A percentile compares a stretch with the other conserved stretches of the same genome.
These are phyloP conservation scores for Hylodesmum podocarpum DNA, from an alignment of 306 rosid genomes.

Conservation along the genomic window DNA sequence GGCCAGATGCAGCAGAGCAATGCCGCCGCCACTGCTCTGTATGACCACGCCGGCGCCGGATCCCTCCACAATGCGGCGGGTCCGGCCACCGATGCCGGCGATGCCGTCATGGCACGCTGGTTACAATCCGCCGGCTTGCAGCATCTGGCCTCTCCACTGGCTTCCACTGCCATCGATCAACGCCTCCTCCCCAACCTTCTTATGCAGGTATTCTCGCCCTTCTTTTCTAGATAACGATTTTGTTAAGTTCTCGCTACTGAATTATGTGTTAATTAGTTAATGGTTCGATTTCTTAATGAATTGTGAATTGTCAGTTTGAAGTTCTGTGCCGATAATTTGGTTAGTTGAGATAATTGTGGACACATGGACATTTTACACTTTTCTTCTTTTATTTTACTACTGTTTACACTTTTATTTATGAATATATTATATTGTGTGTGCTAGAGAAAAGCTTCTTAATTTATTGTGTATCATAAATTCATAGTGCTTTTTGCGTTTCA, in stretches of 20 bases:
- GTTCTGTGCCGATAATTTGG: neutral
- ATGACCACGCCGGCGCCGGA: conserved; percentile 68
- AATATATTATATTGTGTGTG: neutral
- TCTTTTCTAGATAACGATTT: neutral
- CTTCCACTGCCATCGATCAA: conserved; percentile 68
- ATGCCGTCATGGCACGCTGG: conserved; percentile 99
- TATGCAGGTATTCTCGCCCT: conserved; percentile 65
- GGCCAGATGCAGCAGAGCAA: conserved; percentile 99
- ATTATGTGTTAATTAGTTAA: neutral
- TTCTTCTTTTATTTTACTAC: neutral
- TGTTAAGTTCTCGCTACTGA: neutral
- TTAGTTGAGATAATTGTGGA: conserved; percentile 3
- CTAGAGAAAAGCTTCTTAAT: neutral
- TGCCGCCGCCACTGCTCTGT: conserved; percentile 90
- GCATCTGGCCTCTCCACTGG: conserved; percentile 99
- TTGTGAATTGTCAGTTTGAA: neutral
- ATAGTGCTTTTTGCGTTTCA: neutral
- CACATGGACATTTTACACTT: neutral
- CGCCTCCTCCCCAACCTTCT: conserved; percentile 86
- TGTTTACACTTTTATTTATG: neutral
- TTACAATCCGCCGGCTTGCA: conserved; percentile 98
- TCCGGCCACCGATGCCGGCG: conserved; percentile 76
- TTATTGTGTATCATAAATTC: neutral
- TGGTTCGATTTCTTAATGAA: neutral
- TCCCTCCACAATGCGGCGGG: conserved; percentile 76